Percentiles rank a stretch among this genome's conserved stretches.
These are phyloP conservation scores for Cardiospermum halicacabum DNA, from an alignment of 345 rosid genomes.

Conservation along the genomic window DNA sequence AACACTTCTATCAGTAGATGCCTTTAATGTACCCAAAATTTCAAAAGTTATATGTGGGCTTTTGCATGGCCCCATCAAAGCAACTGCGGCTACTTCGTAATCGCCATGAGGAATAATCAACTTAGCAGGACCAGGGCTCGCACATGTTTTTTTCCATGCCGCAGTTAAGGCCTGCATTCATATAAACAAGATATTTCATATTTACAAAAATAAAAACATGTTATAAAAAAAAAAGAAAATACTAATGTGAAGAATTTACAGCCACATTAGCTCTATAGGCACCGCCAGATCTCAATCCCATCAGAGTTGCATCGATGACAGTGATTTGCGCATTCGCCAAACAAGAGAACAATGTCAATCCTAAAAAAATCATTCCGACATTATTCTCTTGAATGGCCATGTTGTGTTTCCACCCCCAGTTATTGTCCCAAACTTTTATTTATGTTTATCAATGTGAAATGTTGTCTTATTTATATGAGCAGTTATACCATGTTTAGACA, in stretches of 20 bases:
- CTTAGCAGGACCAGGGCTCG: constrained; percentile 33
- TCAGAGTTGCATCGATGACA: constrained; percentile 38
- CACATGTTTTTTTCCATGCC: constrained; percentile 56
- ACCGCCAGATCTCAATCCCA: constrained; percentile 31
- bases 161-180: constrained; percentile 43
- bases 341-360: constrained; percentile 32
- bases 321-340: too few species aligned
- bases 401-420: too few species aligned
- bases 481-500: too few species aligned
- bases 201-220: too few species aligned
- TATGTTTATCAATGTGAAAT: too few species aligned
- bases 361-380: neutral
- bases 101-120: constrained; percentile 41
- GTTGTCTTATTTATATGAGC: too few species aligned
- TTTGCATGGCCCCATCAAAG: constrained; percentile 60
- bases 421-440: too few species aligned
- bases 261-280: neutral
- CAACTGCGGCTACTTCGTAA: constrained; percentile 36
- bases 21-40: constrained; percentile 41
- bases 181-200: neutral
- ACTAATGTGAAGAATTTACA: neutral
- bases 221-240: too few species aligned
- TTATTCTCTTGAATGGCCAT: constrained; percentile 39
- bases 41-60: constrained; percentile 34
- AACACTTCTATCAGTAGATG: constrained; percentile 26